Conservation (phyloP, 2,329 filamentous ascomycete genomes). For the Colletotrichum cordylinicola region DNA sequence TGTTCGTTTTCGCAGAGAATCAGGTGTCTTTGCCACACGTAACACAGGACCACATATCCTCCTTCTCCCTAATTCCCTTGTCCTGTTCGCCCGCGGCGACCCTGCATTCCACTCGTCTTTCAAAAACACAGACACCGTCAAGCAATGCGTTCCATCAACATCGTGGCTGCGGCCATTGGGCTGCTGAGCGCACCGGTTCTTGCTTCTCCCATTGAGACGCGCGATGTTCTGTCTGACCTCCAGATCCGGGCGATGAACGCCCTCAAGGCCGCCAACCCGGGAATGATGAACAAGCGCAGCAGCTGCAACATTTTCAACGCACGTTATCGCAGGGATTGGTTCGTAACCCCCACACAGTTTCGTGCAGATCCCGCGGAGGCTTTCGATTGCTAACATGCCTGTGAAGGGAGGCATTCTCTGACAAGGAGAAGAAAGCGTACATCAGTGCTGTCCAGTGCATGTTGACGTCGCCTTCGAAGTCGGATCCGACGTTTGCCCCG, state of each 20-base stretch:
- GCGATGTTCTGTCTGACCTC: slow-evolving; percentile 1
- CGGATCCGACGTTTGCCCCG: not conserved
- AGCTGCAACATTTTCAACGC: slow-evolving; percentile 17
- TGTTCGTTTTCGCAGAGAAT: not conserved
- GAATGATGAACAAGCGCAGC: not conserved
- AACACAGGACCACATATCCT: not conserved
- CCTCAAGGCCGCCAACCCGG: not conserved
- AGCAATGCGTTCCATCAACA: not conserved
- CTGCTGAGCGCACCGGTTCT: not conserved
- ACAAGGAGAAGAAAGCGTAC: slow-evolving; percentile 21
- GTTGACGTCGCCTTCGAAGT: slow-evolving; percentile 8
- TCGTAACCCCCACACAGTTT: not conserved
- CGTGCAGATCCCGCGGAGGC: not conserved
- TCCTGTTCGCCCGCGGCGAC: not conserved
- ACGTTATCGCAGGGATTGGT: slow-evolving; percentile 17
- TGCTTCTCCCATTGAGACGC: not conserved
- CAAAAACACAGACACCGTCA: not conserved
- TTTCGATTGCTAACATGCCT: not conserved
- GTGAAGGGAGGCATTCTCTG: not conserved
- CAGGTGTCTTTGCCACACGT: not conserved
- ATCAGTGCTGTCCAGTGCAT: slow-evolving; percentile 23
- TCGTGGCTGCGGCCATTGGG: not conserved
- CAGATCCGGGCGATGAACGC: not conserved
- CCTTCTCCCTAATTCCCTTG: not conserved
- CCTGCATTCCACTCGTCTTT: not conserved